Base-by-base conservation (phyloP, 768 basidiomycete genomes). In the Amanita fuliginea region DNA sequence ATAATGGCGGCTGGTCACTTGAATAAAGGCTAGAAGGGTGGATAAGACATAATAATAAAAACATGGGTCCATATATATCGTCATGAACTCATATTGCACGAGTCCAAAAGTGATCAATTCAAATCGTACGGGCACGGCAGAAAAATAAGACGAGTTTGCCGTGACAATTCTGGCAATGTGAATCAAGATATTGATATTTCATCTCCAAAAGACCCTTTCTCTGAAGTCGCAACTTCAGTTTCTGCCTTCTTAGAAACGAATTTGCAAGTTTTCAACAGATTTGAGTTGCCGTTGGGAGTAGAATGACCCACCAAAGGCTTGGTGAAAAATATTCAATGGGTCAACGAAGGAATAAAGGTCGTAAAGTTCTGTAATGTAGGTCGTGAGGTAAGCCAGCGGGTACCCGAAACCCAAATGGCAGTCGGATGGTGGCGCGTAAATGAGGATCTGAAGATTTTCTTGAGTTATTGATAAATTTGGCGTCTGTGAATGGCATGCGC, bases 221-320 rank as follows among this genome's bases (percentile, higher is more conserved):
- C 56, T 74, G 68, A 60, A 89, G 64, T 54, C 80, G 76, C 28
- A 62, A 57, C 60, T 70, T 72, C 56, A 89, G 64, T 64, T 75
- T 79, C 60, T 76, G 75, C 56, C 74, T 57, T 81, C 60, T 75
- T 81, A 22, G 80, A 72, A 42, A 85, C 80, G 59, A 70, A 85
- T 50, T 65, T 64, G 53, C 65, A 57, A 51, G 60, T 60, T 26
- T 18, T 32, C n/a, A 40, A n/a, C n/a, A 26, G 22, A 7, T 10
- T 7, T 24, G 41, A 28, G n/a, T 4, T 26, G n/a, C 11, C 13
- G 5, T 7, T 42, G 24, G 18, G 22, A 36, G 11, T n/a, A 22
- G 21, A 1, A 33, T 46, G 22, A 26, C 18, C 34, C 19, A 37
- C 48, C 45, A 36, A 51, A 28, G 13, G 46, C 18, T 45, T 30